Percentiles rank a stretch among this genome's conserved stretches.
Conservation (phyloP, 306 rosid species). For the Dryas drummondii region DNA sequence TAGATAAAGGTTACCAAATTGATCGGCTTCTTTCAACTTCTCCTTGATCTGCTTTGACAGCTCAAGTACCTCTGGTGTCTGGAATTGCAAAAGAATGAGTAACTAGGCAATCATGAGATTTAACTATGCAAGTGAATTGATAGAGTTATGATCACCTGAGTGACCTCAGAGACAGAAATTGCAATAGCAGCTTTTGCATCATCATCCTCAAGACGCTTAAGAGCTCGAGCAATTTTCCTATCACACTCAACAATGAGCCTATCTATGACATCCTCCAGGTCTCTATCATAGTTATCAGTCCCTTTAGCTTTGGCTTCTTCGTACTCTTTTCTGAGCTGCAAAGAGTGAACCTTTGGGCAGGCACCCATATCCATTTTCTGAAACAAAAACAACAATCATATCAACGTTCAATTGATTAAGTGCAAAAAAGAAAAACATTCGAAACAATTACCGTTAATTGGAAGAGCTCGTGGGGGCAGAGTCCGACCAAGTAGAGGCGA, state of each 20-base stretch:
- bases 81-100: conserved; percentile 31
- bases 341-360: conserved; percentile 96
- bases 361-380: conserved; percentile 99
- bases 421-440: background rate
- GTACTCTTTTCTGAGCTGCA: conserved; percentile 98
- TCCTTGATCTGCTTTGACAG: conserved; percentile 79
- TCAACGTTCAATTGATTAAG: background rate
- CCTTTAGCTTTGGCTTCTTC: conserved; percentile 82
- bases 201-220: conserved; percentile 94
- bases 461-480: conserved; percentile 97
- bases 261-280: conserved; percentile 92
- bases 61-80: conserved; percentile 83
- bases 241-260: conserved; percentile 96
- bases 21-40: conserved; percentile 90
- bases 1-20: conserved; percentile 52
- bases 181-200: conserved; percentile 99
- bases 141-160: conserved; percentile 51
- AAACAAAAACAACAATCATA: conserved; percentile 20
- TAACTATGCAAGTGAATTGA: background rate
- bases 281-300: conserved; percentile 77
- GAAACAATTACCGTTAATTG: conserved; percentile 68
- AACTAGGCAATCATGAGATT: conserved; percentile 3
- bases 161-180: conserved; percentile 93
- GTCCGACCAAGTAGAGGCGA: conserved; percentile 93
- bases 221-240: conserved; percentile 87